A percentile compares a stretch with the other conserved stretches of the same genome.
phyloP scores from a whole-genome alignment of 331 rosid species.

The Malus hybrid region DNA sequence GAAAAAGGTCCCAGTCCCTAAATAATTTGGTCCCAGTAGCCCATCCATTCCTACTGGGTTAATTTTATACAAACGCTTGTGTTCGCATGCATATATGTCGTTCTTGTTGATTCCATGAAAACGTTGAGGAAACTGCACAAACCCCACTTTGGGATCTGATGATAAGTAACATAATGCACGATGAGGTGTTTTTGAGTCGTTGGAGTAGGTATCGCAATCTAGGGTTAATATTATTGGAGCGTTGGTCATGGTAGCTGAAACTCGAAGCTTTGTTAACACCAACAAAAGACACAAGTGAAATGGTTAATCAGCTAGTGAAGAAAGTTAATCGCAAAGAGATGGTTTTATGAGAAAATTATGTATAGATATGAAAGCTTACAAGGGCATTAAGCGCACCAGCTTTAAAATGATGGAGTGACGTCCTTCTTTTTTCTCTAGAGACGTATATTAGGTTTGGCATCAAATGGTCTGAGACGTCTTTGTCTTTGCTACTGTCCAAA shows the following conservation, averaged over 20 bases:
- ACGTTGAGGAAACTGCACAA: conserved; percentile 36
- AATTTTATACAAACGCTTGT: background rate
- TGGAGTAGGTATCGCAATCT: conserved; percentile 40
- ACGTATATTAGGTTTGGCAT: conserved; percentile 45
- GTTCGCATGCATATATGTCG: conserved; percentile 31
- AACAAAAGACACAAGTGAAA: background rate
- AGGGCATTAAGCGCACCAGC: conserved; percentile 45
- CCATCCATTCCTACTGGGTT: conserved; percentile 36
- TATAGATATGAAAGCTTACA: conserved; percentile 11
- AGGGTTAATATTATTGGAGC: conserved; percentile 30
- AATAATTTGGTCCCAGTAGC: conserved; percentile 15
- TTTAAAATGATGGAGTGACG: conserved; percentile 34
- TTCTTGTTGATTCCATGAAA: conserved; percentile 28
- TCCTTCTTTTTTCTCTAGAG: conserved; percentile 28
- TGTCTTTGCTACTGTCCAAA: conserved; percentile 16
- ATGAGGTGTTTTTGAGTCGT: conserved; percentile 26
- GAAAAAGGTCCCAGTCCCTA: conserved; percentile 33
- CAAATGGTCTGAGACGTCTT: conserved; percentile 3
- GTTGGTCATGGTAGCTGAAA: conserved; percentile 40
- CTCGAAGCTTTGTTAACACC: conserved; percentile 24
- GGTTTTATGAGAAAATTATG: too few relatives aligned
- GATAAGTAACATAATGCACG: conserved; percentile 29
- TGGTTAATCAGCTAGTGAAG: too few relatives aligned
- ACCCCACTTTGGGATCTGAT: conserved; percentile 16
- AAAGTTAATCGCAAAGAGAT: too few relatives aligned